Evolutionary conservation across 805 yeast species (phyloP).

Genomic region (Yarrowia sp.): DNA sequence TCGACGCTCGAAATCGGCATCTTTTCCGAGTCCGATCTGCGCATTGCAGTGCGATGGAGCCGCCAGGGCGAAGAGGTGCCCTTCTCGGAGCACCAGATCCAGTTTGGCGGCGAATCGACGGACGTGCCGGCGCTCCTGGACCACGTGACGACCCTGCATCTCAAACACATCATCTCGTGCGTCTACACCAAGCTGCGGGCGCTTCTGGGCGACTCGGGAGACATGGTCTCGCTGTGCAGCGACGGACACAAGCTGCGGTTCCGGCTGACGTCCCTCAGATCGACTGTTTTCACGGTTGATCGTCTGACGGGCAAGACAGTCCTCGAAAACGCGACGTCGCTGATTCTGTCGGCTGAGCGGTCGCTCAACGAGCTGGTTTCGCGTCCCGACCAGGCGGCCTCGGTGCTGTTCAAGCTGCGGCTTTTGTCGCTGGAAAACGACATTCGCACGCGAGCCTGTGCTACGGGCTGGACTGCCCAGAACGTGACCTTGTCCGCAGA

Average conservation of each 20-base stretch:
- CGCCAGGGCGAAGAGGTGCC: constrained; percentile 51
- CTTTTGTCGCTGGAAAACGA: constrained; percentile 51
- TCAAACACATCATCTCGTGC: constrained; percentile 40
- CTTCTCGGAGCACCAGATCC: constrained; percentile 8
- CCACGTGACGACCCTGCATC: constrained; percentile 44
- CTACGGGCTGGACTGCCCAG: constrained; percentile 69
- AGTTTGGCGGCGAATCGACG: constrained; percentile 30
- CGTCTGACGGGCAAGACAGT: constrained; percentile 32
- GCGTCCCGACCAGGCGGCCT: constrained; percentile 31
- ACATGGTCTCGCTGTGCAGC: constrained; percentile 13
- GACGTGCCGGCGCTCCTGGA: constrained; percentile 43
- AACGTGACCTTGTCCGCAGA: constrained; percentile 50
- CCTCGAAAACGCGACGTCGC: constrained; percentile 45
- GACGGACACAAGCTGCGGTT: constrained; percentile 29
- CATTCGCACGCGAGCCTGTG: constrained; percentile 54
- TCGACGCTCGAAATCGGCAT: constrained; percentile 63
- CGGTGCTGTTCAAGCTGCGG: constrained; percentile 47
- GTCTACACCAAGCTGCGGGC: constrained; percentile 31
- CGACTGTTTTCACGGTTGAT: constrained; percentile 33
- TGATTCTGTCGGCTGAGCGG: constrained; percentile 40
- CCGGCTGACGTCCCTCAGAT: constrained; percentile 30
- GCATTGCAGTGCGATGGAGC: constrained; percentile 53
- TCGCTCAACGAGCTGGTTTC: constrained; percentile 35
- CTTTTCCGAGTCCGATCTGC: constrained; percentile 36
- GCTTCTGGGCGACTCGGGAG: constrained; percentile 2